These are phyloP conservation scores for Bertia moriformis DNA, from an alignment of 2,329 filamentous ascomycete species.

Conservation along the genomic window DNA sequence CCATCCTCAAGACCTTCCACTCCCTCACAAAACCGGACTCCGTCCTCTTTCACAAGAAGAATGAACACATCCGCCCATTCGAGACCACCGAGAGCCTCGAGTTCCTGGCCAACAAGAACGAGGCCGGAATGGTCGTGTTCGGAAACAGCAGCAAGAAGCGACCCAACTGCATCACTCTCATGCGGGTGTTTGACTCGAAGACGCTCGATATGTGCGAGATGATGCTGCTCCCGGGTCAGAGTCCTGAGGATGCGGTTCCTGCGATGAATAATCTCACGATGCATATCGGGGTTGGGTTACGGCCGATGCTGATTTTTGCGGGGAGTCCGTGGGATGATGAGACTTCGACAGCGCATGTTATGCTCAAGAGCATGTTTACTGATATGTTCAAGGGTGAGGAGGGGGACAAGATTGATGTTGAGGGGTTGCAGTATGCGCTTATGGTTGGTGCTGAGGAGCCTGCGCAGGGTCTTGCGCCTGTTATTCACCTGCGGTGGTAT, in stretches of 20 bases:
- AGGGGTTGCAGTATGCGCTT: not conserved
- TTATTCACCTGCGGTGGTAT: not conserved
- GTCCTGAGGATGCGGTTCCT: not conserved
- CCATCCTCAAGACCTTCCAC: constrained; percentile 1
- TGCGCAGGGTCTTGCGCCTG: not conserved
- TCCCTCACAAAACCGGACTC: not conserved
- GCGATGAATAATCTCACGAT: not conserved
- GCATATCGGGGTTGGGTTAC: not conserved
- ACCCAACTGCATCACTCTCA: not conserved
- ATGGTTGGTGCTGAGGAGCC: constrained; percentile 1
- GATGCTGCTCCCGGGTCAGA: not conserved
- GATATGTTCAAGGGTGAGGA: constrained; percentile 1
- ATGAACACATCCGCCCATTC: constrained; percentile 1
- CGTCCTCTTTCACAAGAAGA: constrained; percentile 1
- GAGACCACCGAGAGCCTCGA: constrained; percentile 1
- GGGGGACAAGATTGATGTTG: not conserved
- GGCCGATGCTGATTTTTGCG: not conserved
- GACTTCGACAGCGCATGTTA: not conserved
- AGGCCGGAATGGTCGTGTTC: not conserved
- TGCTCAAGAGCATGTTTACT: not conserved
- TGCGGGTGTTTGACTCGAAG: not conserved
- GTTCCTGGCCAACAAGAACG: constrained; percentile 1
- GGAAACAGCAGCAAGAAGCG: constrained; percentile 1
- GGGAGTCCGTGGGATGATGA: not conserved
- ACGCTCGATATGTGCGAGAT: not conserved